Conservation (phyloP, 2,329 filamentous ascomycete species). For the Fusarium sp. region DNA sequence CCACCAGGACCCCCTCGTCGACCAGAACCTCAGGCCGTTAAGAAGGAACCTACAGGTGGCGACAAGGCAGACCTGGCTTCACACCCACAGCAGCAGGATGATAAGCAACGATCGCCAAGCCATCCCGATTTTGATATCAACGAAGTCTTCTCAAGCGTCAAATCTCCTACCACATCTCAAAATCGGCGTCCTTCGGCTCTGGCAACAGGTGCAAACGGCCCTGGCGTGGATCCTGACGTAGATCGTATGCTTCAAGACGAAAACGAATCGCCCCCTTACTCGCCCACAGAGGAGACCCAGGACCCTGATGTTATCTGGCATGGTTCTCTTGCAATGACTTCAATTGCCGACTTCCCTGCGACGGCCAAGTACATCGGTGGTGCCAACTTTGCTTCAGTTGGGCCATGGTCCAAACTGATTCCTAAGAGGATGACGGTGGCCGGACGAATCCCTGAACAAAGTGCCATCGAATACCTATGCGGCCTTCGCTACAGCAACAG, state of each 20-base stretch:
- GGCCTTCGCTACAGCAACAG: slow-evolving; percentile 83
- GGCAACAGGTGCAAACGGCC: slow-evolving; percentile 61
- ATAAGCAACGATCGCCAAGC: slow-evolving; percentile 64
- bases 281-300: slow-evolving; percentile 76
- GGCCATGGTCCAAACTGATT: slow-evolving; percentile 80
- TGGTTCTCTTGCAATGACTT: slow-evolving; percentile 80
- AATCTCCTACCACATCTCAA: slow-evolving; percentile 72
- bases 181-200: slow-evolving; percentile 63
- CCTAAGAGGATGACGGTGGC: slow-evolving; percentile 77
- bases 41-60: slow-evolving; percentile 51
- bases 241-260: slow-evolving; percentile 88
- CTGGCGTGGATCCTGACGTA: slow-evolving; percentile 86
- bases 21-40: slow-evolving; percentile 47
- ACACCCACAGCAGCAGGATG: slow-evolving; percentile 56
- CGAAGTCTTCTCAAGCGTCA: slow-evolving; percentile 85
- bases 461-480: slow-evolving; percentile 91
- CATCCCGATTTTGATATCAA: slow-evolving; percentile 82
- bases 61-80: slow-evolving; percentile 44
- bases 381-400: slow-evolving; percentile 75
- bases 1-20: slow-evolving; percentile 39
- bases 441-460: slow-evolving; percentile 83
- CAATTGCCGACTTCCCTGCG: slow-evolving; percentile 79
- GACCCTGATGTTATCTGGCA: slow-evolving; percentile 83
- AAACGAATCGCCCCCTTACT: slow-evolving; percentile 84
- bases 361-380: slow-evolving; percentile 88